Evolutionary conservation across 441 rosid genomes (phyloP), one percentile per base, ranked within the genome.

Genomic region (Viola pubescens): DNA sequence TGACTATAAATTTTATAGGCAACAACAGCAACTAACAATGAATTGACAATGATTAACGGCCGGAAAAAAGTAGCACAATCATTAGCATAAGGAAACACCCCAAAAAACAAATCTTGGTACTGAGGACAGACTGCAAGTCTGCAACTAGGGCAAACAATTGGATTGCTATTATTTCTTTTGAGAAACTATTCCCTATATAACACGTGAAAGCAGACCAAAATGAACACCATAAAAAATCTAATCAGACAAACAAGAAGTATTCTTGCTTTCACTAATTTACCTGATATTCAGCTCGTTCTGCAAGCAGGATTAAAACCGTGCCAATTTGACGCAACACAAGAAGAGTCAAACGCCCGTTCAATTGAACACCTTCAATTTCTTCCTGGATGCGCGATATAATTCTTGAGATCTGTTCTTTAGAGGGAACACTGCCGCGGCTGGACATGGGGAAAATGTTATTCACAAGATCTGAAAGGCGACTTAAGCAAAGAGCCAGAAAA

Each of bases 221-320:
- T 19, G 26, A 19, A 56, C n/a, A n/a, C n/a, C 38, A 48, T 0
- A 49, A 46, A 60, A 47, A 48, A 48, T 54, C 40, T 34, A 4
- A 40, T 47, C 12, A 10, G 26, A 60, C 6, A 41, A 53, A 49
- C 16, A 58, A 66, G 2, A 41, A 43, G n/a, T 40, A 38, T 9
- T 7, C 1, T 14, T 57, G 46, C 38, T 50, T 64, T 40, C 14
- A 11, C 37, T 6, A 43, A 53, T 48, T 63, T 79, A 90, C 97
- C 99, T 90, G 97, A 79, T 82, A 86, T 72, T 94, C 98, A 54
- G 97, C 91, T 66, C 96, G 87, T 71, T 84, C 64, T 47, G 99
- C 94, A 49, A 94, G 77, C 62, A 83, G 82, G 58, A 73, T 80
- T 74, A 94, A 80, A 61, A 79, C 95, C 77, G 88, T 94, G 69